phyloP scores from a whole-genome alignment of 2,329 filamentous ascomycete species.

The Sordariomycetes sp. region DNA sequence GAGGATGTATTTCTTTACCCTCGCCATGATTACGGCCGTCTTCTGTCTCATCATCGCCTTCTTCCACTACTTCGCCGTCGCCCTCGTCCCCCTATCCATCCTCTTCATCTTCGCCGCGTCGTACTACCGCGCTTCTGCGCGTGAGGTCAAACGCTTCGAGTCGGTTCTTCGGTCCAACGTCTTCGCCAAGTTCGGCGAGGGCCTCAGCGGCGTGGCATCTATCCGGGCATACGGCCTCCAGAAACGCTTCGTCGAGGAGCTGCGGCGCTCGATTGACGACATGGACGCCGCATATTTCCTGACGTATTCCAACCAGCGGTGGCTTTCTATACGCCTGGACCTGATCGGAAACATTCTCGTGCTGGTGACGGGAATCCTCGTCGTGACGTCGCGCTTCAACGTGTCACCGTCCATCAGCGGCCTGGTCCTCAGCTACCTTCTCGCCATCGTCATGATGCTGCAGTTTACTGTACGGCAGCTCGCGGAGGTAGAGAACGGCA shows the following conservation, averaged over 20 bases:
- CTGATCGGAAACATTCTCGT: constrained; percentile 75
- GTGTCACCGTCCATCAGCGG: constrained; percentile 79
- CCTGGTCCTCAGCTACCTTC: constrained; percentile 83
- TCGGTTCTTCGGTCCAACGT: constrained; percentile 77
- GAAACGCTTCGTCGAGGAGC: constrained; percentile 58
- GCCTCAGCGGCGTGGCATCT: constrained; percentile 69
- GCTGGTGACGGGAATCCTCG: constrained; percentile 79
- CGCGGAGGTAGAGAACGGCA: constrained; percentile 93
- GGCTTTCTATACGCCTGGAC: constrained; percentile 80
- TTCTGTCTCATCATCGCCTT: constrained; percentile 90
- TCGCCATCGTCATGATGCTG: constrained; percentile 89
- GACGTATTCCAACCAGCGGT: constrained; percentile 91
- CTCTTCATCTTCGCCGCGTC: constrained; percentile 73
- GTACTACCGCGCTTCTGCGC: constrained; percentile 84
- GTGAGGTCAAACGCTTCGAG: constrained; percentile 92
- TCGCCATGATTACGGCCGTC: constrained; percentile 72
- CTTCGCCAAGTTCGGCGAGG: constrained; percentile 86
- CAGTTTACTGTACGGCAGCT: constrained; percentile 91
- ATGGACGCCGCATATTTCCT: constrained; percentile 95
- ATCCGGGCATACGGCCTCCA: constrained; percentile 85
- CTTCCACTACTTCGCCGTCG: constrained; percentile 74
- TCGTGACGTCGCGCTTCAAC: constrained; percentile 81
- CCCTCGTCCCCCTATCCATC: constrained; percentile 53
- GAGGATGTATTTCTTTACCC: constrained; percentile 82
- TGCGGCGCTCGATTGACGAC: constrained; percentile 68